Conservation (phyloP, 352 stramenopile species). For the Globisporangium okanoganense region DNA sequence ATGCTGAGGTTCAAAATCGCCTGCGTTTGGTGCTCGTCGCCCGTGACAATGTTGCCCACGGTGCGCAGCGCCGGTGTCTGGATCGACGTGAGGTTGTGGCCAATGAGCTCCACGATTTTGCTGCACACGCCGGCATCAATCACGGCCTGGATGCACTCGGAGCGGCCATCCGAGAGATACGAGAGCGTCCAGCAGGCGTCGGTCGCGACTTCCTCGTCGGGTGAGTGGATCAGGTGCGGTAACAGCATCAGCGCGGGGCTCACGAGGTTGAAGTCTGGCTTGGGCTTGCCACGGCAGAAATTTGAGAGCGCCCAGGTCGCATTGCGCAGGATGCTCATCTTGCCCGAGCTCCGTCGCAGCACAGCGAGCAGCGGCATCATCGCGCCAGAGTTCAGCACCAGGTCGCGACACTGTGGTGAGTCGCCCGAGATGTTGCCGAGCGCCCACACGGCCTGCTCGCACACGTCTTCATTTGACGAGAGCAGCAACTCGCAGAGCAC, state of each 20-base stretch:
- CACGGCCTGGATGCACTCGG: constrained; percentile 97
- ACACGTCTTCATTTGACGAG: constrained; percentile 96
- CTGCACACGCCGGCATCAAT: constrained; percentile 95
- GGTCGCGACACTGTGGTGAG: constrained; percentile 94
- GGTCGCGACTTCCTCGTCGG: constrained; percentile 97
- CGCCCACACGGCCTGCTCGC: constrained; percentile 96
- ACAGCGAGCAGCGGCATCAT: constrained; percentile 87
- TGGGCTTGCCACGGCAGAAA: constrained; percentile 93
- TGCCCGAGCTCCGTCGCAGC: constrained; percentile 48
- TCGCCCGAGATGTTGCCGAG: constrained; percentile 99
- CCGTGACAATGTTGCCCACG: constrained; percentile 98
- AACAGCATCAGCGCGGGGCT: constrained; percentile 91
- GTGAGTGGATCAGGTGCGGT: constrained; percentile 94
- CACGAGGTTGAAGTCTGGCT: constrained; percentile 83
- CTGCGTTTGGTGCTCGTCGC: constrained; percentile 86
- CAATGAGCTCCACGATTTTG: constrained; percentile 94
- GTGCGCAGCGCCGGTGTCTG: constrained; percentile 96
- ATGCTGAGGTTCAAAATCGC: constrained; percentile 54
- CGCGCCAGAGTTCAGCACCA: constrained; percentile 91
- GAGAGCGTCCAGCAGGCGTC: constrained; percentile 99
- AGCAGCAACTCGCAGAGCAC: constrained; percentile 96
- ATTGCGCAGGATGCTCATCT: constrained; percentile 93
- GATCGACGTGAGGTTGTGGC: constrained; percentile 90
- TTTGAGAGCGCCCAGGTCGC: constrained; percentile 99
- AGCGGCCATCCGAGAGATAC: constrained; percentile 97